Base-by-base conservation (phyloP, 208 protist genomes). In the Herpetomonas muscarum region DNA sequence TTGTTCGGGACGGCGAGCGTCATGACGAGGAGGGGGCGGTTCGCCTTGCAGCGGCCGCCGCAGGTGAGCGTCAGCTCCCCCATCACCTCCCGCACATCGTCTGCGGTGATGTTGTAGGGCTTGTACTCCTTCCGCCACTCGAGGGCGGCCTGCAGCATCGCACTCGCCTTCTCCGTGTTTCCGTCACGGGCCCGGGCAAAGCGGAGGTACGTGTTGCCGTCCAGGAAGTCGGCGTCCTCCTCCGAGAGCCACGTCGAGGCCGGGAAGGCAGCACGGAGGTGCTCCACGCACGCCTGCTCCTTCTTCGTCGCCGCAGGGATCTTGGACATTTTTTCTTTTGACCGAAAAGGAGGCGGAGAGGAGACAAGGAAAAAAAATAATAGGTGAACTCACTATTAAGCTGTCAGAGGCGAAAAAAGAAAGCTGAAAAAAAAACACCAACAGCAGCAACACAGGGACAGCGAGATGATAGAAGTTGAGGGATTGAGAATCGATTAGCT, bases 21-120 rank as follows among this genome's bases (percentile, higher is more conserved):
- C 76, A 91, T 85, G 36, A 74, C 61, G 21, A 91, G 52, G 13
- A 91, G 26, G 19, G 79, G 79, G 13, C 60, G 67, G 31, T 78
- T 67, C 2, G 53, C 55, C 17, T 64, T 68, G 39, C 72, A 74
- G 42, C 61, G 41, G 12, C 83, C 83, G 19, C 67, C 74, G 36
- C 64, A 64, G 28, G 55, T 64, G 54, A 87, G 51, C 9, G 76
- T 82, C 12, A 70, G 45, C 55, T 74, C 61, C 29, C 57, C 12
- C 71, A 91, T 81, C 0, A 64, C 58, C 19, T 69, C 50, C 39
- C 50, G 17, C 22, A 87, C 66, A 31, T 78, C 68, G 15, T 54
- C 42, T 12, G 13, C 15, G 30, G 62, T 79, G 39, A 91, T 62
- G 45, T 55, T 53, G 62, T 84, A 85, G 17, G 84, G 79, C 48